phyloP scores from a whole-genome alignment of 805 yeast species.

The Lipomyces lipofer region DNA sequence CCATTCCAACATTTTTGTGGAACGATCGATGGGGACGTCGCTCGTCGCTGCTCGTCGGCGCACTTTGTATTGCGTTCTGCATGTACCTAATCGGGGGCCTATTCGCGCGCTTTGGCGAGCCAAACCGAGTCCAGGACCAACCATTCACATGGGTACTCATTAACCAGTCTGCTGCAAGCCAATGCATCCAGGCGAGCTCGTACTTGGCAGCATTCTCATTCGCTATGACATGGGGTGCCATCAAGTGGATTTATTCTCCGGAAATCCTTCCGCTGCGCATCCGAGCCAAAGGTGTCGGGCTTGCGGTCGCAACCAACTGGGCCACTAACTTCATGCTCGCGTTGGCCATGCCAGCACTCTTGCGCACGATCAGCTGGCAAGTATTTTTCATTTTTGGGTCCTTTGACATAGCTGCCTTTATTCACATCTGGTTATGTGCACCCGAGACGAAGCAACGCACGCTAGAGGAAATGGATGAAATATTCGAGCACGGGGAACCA shows the following conservation, averaged over 20 bases:
- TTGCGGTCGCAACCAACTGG: conserved; percentile 92
- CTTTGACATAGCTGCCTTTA: conserved; percentile 63
- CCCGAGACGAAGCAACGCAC: conserved; percentile 90
- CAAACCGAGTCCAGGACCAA: neutral
- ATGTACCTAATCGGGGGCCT: conserved; percentile 50
- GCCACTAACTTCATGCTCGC: conserved; percentile 88
- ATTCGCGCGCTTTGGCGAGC: neutral
- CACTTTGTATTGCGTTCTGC: conserved; percentile 75
- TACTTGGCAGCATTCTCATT: conserved; percentile 73
- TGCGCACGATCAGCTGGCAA: conserved; percentile 76
- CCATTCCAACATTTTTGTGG: conserved; percentile 85
- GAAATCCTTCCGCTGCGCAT: conserved; percentile 70
- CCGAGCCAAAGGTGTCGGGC: conserved; percentile 84
- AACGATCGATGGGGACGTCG: conserved; percentile 90
- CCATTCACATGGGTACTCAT: neutral
- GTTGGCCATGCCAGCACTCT: conserved; percentile 74
- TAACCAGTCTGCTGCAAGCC: conserved; percentile 48
- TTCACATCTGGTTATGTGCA: conserved; percentile 43
- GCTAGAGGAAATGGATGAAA: conserved; percentile 86
- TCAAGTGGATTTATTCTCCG: conserved; percentile 29
- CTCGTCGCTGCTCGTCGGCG: conserved; percentile 76
- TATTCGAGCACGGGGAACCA: conserved; percentile 50
- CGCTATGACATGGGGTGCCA: conserved; percentile 78
- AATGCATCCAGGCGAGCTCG: conserved; percentile 54
- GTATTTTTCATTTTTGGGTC: conserved; percentile 74